Base-by-base conservation (phyloP, 306 rosid species). In the Castanea crenata region DNA sequence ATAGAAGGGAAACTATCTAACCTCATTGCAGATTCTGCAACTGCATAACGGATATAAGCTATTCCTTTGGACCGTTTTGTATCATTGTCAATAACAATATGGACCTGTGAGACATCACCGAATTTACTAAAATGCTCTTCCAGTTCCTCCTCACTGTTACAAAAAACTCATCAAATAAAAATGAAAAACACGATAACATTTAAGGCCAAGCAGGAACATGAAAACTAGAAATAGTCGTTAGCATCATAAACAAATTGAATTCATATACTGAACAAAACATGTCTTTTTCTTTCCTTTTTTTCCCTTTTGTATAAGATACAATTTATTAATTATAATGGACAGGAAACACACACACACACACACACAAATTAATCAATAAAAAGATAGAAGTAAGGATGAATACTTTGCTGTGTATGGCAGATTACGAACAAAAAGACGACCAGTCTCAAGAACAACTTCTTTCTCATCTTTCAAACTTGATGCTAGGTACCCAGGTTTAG, bases 391-490 rank as follows among this genome's bases (percentile, higher is more conserved):
- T 16, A 78, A 83, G 61, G 57, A 80, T 55, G 35, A 21, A 32
- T 91, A 93, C 96, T 80, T 90, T 77, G 97, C 85, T 4, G 93
- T 74, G 77, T 87, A 95, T 55, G 98, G 98, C 83, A 95, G 90
- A 90, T 93, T 95, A 7, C 97, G 96, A 49, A 95, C 88, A 86
- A 95, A 95, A 54, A 95, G 91, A 8, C 99, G 91, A 69, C 86
- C 67, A 29, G 88, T 82, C 78, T 93, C 93, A 56, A 83, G 76
- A 75, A 62, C 85, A 84, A 83, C 81, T 15, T 71, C 92, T 32
- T 86, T 88, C 75, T 77, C 85, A 31, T 84, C 86, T 81, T 87
- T 86, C 56, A 55, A 34, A 84, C 74, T 80, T 68, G 91, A 76
- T 51, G 70, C 67, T 34, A 55, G 74, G 29, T 73, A 68, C 71